Conservation (phyloP, 2,329 filamentous ascomycete genomes). For the Chaetomiaceae sp. region DNA sequence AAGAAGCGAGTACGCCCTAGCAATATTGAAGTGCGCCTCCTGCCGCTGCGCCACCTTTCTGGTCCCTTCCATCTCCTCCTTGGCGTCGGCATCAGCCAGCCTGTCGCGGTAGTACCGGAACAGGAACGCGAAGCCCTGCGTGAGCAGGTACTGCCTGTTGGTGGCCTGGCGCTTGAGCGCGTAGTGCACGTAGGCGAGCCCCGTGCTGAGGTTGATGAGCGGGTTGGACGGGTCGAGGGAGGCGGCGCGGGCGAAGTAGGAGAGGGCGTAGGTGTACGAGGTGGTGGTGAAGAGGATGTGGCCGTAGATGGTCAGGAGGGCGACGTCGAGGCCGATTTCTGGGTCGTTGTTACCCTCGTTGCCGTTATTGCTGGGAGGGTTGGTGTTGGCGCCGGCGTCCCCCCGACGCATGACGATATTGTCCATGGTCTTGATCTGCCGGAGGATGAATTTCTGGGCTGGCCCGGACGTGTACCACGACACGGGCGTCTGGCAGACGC, state of each 20-base stretch:
- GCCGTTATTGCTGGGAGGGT: slow-evolving; percentile 29
- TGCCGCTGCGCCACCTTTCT: slow-evolving; percentile 45
- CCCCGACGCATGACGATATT: slow-evolving; percentile 52
- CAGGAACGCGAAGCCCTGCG: slow-evolving; percentile 80
- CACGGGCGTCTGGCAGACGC: slow-evolving; percentile 67
- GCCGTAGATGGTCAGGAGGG: slow-evolving; percentile 81
- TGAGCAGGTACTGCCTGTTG: slow-evolving; percentile 81
- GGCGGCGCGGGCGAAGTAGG: slow-evolving; percentile 78
- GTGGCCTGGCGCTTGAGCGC: slow-evolving; percentile 84
- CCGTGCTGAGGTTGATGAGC: slow-evolving; percentile 75
- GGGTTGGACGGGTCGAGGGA: slow-evolving; percentile 72
- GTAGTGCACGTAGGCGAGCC: slow-evolving; percentile 81
- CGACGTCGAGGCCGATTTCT: slow-evolving; percentile 59
- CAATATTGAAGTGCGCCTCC: slow-evolving; percentile 81
- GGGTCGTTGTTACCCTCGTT: slow-evolving; percentile 26
- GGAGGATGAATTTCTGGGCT: slow-evolving; percentile 84
- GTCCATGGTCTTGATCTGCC: slow-evolving; percentile 89
- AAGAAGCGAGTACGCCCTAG: slow-evolving; percentile 68
- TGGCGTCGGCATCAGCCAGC: slow-evolving; percentile 26
- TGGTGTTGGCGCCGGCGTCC: slow-evolving; percentile 20
- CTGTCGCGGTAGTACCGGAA: slow-evolving; percentile 66
- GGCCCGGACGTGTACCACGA: slow-evolving; percentile 76
- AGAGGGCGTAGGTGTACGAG: slow-evolving; percentile 77
- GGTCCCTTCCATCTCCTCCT: background rate
- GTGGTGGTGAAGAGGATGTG: slow-evolving; percentile 83